Base-by-base conservation (phyloP, 2,329 filamentous ascomycete species). In the Fusarium sp. region DNA sequence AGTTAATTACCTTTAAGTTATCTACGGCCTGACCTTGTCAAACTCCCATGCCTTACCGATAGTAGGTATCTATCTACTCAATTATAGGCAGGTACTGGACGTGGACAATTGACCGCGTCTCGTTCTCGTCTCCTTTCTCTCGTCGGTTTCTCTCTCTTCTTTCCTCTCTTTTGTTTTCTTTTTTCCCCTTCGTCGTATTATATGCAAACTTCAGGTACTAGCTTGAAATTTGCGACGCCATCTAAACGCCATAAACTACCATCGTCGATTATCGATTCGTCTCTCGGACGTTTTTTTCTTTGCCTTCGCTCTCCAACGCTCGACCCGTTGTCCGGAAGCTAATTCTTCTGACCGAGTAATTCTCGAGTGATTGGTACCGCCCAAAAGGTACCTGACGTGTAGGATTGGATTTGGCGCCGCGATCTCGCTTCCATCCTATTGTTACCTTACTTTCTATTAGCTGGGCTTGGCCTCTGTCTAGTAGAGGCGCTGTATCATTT, bases 381-480 rank as follows among this genome's bases (percentile, higher is more conserved):
- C 38, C 4, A 24, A 25, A 22, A 29, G 45, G 44, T 46, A 27
- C 42, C 44, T 46, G 24, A 52, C 34, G 34, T 38, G 34, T 25
- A 40, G 32, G 18, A 52, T 29, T 27, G 50, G 10, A 42, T 53
- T 53, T 42, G 34, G 38, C 50, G 50, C 50, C 14, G 34, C 34
- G 30, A 15, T 43, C 30, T 53, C 50, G 32, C 50, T 46, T 53
- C 50, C 50, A 53, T 42, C n/a, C n/a, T 7, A 27, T 53, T 53
- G 50, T 53, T 53, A 47, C 54, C 46, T 61, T 47, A 43, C 24
- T 46, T 47, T 24, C 34, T 27, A n/a, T 58, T 66, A 60, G 62
- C 44, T 66, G 46, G 60, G 15, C 53, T 66, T 66, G 61, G 61
- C 61, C 59, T 45, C 45, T 50, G 38, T 52, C 18, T 40, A 25